Evolutionary conservation across 75 land plant species (phyloP).

Genomic region (Sequoia sempervirens): DNA sequence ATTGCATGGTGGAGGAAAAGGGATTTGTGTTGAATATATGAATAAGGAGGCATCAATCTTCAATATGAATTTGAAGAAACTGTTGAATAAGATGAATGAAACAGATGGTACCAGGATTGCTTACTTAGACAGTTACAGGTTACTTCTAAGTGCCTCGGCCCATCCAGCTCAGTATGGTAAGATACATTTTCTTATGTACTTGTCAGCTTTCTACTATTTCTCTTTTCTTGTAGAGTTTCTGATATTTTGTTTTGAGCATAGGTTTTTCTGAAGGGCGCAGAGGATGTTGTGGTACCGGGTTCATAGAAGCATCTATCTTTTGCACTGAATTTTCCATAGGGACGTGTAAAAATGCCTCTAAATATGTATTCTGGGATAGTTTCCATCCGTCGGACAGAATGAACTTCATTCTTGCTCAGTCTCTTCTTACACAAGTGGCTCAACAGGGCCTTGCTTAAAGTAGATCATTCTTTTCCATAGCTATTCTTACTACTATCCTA

Average conservation of each 20-base stretch:
- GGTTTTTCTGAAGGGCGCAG: slow-evolving; percentile 16
- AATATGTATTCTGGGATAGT: slow-evolving; percentile 21
- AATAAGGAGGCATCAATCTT: slow-evolving; percentile 55
- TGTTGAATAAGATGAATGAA: slow-evolving; percentile 22
- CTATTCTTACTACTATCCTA: too few species aligned
- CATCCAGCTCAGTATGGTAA: slow-evolving; percentile 57
- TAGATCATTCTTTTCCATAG: too few species aligned
- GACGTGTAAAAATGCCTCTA: slow-evolving; percentile 15
- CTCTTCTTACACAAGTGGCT: background rate
- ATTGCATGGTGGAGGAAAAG: slow-evolving; percentile 31
- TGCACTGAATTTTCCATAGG: slow-evolving; percentile 12
- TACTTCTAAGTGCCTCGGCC: slow-evolving; percentile 41
- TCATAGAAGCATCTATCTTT: background rate
- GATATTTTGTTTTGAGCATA: background rate
- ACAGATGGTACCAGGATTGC: slow-evolving; percentile 40
- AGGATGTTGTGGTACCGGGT: slow-evolving; percentile 25
- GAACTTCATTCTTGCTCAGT: slow-evolving; percentile 8
- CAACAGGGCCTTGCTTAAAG: background rate
- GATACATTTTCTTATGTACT: background rate
- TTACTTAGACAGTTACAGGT: slow-evolving; percentile 54
- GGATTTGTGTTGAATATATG: slow-evolving; percentile 42
- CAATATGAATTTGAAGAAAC: slow-evolving; percentile 45
- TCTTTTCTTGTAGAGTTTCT: background rate
- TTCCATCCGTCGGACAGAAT: slow-evolving; percentile 14
- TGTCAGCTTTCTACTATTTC: background rate